A percentile compares a stretch with the other conserved stretches of the same genome.
phyloP scores from a whole-genome alignment of 805 yeast genomes.

The Metschnikowia cerradonensis region DNA sequence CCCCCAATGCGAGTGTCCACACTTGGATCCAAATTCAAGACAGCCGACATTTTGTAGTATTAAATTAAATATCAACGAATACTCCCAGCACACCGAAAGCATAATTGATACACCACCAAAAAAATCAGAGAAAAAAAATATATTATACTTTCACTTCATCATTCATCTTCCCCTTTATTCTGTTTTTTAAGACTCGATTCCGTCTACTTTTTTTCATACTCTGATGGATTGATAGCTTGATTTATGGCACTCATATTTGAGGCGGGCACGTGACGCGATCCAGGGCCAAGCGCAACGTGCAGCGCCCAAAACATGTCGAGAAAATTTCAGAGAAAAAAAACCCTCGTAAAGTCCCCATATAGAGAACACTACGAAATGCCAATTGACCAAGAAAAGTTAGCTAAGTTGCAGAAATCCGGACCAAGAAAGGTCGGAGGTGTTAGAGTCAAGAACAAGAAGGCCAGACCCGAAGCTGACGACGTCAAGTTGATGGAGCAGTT shows the following conservation, averaged over 20 bases:
- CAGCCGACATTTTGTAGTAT: too few relatives aligned
- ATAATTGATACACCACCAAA: too few relatives aligned
- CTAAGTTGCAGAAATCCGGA: slow-evolving; percentile 83
- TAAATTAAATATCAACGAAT: too few relatives aligned
- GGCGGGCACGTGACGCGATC: slow-evolving; percentile 10
- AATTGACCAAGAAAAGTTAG: slow-evolving; percentile 90
- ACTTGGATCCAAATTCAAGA: too few relatives aligned
- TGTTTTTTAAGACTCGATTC: too few relatives aligned
- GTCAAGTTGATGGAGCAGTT: slow-evolving; percentile 85
- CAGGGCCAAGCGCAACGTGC: slow-evolving; percentile 2
- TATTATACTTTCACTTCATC: too few relatives aligned
- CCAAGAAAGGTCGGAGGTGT: slow-evolving; percentile 76
- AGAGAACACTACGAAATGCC: slow-evolving; percentile 48
- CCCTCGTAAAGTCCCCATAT: slow-evolving; percentile 2
- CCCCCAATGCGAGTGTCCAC: too few relatives aligned
- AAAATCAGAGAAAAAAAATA: too few relatives aligned
- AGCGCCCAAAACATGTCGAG: slow-evolving; percentile 15
- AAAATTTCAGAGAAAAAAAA: slow-evolving; percentile 13
- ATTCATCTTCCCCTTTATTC: too few relatives aligned
- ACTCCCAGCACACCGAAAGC: too few relatives aligned
- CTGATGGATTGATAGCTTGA: too few relatives aligned
- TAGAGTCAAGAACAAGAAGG: slow-evolving; percentile 90
- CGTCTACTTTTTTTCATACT: too few relatives aligned
- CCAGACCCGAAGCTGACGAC: slow-evolving; percentile 73
- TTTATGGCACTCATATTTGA: not conserved